Conservation (phyloP, 2,329 filamentous ascomycete species). For the Ophiostoma sp. region DNA sequence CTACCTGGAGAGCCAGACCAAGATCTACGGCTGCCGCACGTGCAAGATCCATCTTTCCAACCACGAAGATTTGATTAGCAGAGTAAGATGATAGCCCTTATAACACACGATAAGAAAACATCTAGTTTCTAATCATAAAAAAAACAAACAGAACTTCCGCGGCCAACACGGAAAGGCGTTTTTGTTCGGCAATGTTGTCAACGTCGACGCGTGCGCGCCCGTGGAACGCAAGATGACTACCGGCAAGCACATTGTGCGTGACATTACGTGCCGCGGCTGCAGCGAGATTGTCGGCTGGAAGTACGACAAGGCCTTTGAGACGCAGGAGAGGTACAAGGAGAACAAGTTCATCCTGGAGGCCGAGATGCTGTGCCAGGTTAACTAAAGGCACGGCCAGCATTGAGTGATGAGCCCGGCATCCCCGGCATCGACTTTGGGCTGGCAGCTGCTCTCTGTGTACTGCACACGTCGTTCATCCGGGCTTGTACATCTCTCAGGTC, state of each 20-base stretch:
- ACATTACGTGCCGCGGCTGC: constrained; percentile 88
- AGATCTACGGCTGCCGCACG: constrained; percentile 87
- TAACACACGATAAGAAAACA: not conserved
- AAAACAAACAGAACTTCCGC: constrained; percentile 74
- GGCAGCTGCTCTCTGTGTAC: not conserved
- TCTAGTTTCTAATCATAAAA: too few relatives aligned
- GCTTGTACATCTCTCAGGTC: not conserved
- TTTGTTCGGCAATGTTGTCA: constrained; percentile 91
- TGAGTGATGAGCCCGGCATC: not conserved
- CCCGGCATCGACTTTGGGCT: not conserved
- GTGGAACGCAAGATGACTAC: constrained; percentile 98
- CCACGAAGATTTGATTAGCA: constrained; percentile 91
- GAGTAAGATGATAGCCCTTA: constrained; percentile 48
- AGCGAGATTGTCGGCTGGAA: constrained; percentile 95
- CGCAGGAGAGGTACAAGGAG: constrained; percentile 95
- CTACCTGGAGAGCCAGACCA: constrained; percentile 72
- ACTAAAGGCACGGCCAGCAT: constrained; percentile 34
- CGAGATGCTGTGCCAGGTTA: constrained; percentile 78
- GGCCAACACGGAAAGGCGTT: constrained; percentile 98
- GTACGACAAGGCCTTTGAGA: constrained; percentile 95
- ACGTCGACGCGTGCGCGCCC: constrained; percentile 76
- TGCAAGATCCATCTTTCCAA: constrained; percentile 96
- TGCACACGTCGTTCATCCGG: not conserved
- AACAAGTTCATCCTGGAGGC: constrained; percentile 96
- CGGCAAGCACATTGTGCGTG: constrained; percentile 85